These are phyloP conservation scores for Globisporangium takayamanum DNA, from an alignment of 352 stramenopile genomes.

Conservation along the genomic window DNA sequence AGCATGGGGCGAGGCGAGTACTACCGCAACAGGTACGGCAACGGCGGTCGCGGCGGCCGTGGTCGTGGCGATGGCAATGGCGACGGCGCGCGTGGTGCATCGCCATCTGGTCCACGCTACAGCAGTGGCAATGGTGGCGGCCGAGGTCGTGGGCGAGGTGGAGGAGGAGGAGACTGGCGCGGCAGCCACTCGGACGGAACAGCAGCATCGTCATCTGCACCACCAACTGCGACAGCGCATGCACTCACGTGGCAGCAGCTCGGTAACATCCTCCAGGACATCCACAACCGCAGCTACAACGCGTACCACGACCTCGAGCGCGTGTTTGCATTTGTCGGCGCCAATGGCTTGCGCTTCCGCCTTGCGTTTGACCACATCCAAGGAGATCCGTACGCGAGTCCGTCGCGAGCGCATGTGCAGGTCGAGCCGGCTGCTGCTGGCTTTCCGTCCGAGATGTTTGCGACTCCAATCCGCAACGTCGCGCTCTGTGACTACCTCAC, in stretches of 20 bases:
- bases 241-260: conserved; percentile 43
- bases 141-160: not conserved
- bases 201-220: conserved; percentile 1
- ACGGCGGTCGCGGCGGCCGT: conserved; percentile 31
- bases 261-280: conserved; percentile 33
- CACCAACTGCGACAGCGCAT: conserved; percentile 5
- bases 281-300: conserved; percentile 81
- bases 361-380: conserved; percentile 93
- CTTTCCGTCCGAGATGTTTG: conserved; percentile 79
- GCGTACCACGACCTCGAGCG: conserved; percentile 77
- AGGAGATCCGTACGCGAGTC: conserved; percentile 93
- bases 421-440: conserved; percentile 59
- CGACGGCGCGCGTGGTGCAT: not conserved
- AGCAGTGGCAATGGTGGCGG: not conserved
- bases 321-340: conserved; percentile 27
- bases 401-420: conserved; percentile 90
- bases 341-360: conserved; percentile 42
- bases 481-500: conserved; percentile 90
- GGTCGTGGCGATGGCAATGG: conserved; percentile 13
- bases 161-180: not conserved
- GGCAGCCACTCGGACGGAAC: not conserved
- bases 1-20: conserved; percentile 81
- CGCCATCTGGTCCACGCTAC: not conserved
- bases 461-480: conserved; percentile 72
- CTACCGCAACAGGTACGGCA: conserved; percentile 88